These are phyloP conservation scores for Leishmania major DNA, from an alignment of 208 protist species.

Conservation along the genomic window DNA sequence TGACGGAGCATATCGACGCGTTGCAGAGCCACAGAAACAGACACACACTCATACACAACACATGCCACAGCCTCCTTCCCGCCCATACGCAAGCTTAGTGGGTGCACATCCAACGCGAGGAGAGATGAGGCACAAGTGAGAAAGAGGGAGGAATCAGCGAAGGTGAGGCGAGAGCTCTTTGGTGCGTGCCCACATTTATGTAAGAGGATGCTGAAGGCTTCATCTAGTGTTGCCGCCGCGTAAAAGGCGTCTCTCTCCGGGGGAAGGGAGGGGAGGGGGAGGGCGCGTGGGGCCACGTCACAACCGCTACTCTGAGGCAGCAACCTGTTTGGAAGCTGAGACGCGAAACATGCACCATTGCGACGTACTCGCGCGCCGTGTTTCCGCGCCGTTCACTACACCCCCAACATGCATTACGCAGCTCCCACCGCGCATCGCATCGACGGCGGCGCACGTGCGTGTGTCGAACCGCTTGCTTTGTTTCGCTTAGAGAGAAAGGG, in stretches of 20 bases:
- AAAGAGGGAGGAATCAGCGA: too few relatives aligned
- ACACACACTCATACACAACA: background rate
- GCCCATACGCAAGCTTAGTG: background rate
- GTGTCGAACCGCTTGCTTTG: background rate
- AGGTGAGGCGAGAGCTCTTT: background rate
- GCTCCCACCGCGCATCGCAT: background rate
- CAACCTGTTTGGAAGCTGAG: background rate
- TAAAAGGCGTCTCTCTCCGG: background rate
- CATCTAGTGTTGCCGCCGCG: background rate
- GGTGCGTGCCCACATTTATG: background rate
- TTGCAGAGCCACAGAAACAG: background rate
- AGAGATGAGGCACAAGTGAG: background rate
- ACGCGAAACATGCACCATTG: background rate
- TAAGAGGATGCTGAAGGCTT: background rate
- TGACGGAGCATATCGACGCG: constrained; percentile 37
- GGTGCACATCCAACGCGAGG: background rate
- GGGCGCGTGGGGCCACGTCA: background rate
- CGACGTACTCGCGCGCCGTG: background rate
- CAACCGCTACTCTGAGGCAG: background rate
- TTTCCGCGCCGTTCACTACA: background rate
- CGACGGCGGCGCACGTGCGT: background rate
- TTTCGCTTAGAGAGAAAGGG: background rate
- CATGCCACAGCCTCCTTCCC: background rate
- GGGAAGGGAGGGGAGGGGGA: background rate
- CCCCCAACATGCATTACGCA: background rate